phyloP scores from a whole-genome alignment of 257 asterid species.

The Thymus mandschuricus region DNA sequence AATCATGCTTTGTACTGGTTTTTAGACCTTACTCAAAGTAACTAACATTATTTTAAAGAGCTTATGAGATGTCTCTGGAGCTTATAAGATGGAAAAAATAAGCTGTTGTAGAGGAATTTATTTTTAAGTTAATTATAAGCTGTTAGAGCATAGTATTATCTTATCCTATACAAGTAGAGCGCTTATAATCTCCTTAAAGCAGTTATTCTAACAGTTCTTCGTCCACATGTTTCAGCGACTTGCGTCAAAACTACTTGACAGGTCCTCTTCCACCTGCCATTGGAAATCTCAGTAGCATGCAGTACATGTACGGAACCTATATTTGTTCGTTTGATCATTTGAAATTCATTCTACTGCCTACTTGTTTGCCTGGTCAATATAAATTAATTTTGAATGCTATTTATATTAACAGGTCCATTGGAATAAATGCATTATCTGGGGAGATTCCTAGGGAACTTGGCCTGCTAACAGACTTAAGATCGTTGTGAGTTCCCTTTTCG shows the following conservation, averaged over 20 bases:
- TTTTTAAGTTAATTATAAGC: no score
- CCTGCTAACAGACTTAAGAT: conserved; percentile 57
- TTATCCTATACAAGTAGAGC: no score
- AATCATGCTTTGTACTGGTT: no score
- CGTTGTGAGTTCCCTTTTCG: conserved; percentile 48
- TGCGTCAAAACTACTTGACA: conserved; percentile 62
- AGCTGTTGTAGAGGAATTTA: no score
- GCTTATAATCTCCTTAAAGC: no score
- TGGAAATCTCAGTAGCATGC: conserved; percentile 65
- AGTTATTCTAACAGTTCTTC: no score
- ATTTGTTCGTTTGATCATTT: background rate
- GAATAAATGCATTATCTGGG: conserved; percentile 74
- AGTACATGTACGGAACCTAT: conserved; percentile 51
- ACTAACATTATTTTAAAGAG: no score
- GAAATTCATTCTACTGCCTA: background rate
- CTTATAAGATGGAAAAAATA: no score
- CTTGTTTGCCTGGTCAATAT: background rate
- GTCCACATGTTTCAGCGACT: conserved; percentile 42
- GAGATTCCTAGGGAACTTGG: conserved; percentile 75
- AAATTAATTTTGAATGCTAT: conserved; percentile 10
- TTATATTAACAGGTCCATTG: conserved; percentile 47
- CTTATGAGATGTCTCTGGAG: no score
- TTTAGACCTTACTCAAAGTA: no score
- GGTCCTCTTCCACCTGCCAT: conserved; percentile 72
- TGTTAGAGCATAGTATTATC: no score